Percentiles rank a stretch among this genome's conserved stretches.
Conservation (phyloP, 805 yeast species). For the Pichia scutulata region DNA sequence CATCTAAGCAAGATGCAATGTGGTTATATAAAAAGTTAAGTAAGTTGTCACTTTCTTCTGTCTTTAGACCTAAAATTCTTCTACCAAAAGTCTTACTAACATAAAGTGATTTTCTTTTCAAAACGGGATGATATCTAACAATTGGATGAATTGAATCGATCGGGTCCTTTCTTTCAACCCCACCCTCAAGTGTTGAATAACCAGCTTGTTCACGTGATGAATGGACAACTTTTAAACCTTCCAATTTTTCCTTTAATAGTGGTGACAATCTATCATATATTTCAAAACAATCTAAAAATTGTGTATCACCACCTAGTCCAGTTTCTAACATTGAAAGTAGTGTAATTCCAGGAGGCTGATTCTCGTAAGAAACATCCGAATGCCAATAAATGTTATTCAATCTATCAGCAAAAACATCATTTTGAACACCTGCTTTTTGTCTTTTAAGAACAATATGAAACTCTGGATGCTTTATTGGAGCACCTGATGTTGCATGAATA, state of each 20-base stretch:
- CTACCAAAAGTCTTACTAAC: neutral
- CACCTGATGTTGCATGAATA: constrained; percentile 71
- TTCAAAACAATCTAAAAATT: constrained; percentile 59
- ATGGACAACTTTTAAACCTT: constrained; percentile 59
- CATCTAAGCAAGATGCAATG: neutral
- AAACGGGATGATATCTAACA: neutral
- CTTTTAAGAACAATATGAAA: constrained; percentile 54
- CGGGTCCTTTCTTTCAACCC: neutral
- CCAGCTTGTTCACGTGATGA: constrained; percentile 59
- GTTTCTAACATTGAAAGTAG: constrained; percentile 52
- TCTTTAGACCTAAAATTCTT: neutral
- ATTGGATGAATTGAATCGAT: neutral
- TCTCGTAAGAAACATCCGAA: constrained; percentile 66
- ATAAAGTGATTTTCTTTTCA: neutral
- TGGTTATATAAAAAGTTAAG: neutral
- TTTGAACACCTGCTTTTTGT: constrained; percentile 30
- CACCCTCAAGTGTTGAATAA: neutral
- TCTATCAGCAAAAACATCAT: constrained; percentile 28
- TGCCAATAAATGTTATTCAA: constrained; percentile 48
- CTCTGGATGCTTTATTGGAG: constrained; percentile 51
- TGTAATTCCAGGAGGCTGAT: constrained; percentile 65
- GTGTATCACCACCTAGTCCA: constrained; percentile 76
- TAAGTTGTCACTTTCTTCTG: neutral
- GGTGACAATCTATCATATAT: constrained; percentile 68
- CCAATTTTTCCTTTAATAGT: constrained; percentile 40